Evolutionary conservation across 2,329 filamentous ascomycete species (phyloP), one percentile per base, ranked within the genome.

Genomic region (Ophiostoma perfectum): DNA sequence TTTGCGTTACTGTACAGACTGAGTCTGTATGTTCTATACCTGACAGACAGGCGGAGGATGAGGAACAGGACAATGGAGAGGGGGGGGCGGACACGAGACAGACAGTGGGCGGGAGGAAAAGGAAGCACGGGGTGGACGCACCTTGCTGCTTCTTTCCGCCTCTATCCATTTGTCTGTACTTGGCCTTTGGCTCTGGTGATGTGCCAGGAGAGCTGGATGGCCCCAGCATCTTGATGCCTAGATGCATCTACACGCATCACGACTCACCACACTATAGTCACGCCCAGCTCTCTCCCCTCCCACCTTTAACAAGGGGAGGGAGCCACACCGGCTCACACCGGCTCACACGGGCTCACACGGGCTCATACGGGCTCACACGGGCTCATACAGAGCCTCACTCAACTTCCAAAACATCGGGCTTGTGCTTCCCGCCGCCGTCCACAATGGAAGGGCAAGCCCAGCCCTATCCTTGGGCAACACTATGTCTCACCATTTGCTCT

Each of bases 121-220:
- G 18, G 52, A 58, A 36, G 18, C 18, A 27, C 8, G 4, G 18
- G 49, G 49, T 52, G 49, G 49, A 52, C 49, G 16, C 16, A 18
- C 49, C 42, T 12, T 52, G 7, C n/a, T 18, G 49, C 49, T 60
- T 60, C 27, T 36, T 18, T 60, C 55, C 38, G 42, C 11, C 42
- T 44, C 7, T 44, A 18, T 27, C 27, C 42, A 44, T 60, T 12
- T 60, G 55, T 16, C 55, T 18, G 11, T 39, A 27, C 12, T 60
- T 9, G 27, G 55, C 55, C 55, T 38, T 58, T 27, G 5, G 27
- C 27, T 27, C 27, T 27, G 27, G 27, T 27, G 27, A 27, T 27
- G 27, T 38, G 55, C 16, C 45, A 14, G 27, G n/a, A 39, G 27
- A 60, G 55, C 55, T 60, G 55, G 55, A 60, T 60, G 55, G 55